A percentile compares a stretch with the other conserved stretches of the same genome.
Conservation (phyloP, 2,329 filamentous ascomycete species). For the Cercospora nicotianae region DNA sequence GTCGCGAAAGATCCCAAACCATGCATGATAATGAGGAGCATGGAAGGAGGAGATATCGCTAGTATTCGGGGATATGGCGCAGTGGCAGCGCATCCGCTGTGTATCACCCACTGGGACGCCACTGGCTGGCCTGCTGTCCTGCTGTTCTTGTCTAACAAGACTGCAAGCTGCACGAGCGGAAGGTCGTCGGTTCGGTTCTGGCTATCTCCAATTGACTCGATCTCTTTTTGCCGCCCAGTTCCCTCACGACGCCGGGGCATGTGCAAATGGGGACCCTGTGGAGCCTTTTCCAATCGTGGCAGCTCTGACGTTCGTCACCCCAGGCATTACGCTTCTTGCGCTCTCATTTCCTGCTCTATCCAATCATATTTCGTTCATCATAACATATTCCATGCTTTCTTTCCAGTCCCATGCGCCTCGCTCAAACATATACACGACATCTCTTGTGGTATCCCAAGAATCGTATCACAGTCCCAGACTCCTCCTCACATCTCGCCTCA, state of each 20-base stretch:
- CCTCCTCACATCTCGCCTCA: conserved; percentile 76
- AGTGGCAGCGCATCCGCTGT: conserved; percentile 4
- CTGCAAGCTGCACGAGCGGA: background rate
- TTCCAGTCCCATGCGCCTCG: conserved; percentile 2
- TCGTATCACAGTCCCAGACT: conserved; percentile 68
- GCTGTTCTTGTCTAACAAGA: background rate
- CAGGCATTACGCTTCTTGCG: background rate
- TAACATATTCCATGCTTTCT: background rate
- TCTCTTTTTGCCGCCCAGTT: background rate
- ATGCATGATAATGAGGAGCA: too few relatives aligned
- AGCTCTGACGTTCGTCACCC: background rate
- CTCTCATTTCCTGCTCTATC: background rate
- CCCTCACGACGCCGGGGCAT: background rate
- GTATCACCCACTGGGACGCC: background rate
- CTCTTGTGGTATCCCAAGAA: background rate
- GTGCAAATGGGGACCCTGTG: background rate
- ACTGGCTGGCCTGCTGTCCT: background rate
- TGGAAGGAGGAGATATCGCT: background rate
- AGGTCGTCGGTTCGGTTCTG: conserved; percentile 8
- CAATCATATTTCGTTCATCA: conserved; percentile 3
- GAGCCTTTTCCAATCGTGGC: background rate
- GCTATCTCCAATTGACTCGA: background rate
- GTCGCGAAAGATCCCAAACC: too few relatives aligned
- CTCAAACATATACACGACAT: background rate
- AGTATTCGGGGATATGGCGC: conserved; percentile 1